A percentile compares a stretch with the other conserved stretches of the same genome.
Conservation (phyloP, 73 alveolate genomes). For the Paraurostyla sp. region DNA sequence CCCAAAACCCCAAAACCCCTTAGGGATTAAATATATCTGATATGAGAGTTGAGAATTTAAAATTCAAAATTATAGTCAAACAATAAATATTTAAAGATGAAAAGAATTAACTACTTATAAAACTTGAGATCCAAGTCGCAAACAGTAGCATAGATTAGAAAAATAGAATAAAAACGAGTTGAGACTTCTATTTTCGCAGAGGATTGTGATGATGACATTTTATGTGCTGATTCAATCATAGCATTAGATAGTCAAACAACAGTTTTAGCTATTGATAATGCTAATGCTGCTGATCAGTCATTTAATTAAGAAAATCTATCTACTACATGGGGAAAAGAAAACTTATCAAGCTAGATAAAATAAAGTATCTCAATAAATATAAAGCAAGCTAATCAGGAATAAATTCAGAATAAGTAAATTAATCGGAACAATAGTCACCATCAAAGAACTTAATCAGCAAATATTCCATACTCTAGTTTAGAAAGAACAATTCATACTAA, state of each 20-base stretch:
- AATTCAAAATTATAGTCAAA: not conserved
- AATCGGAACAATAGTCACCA: too few species aligned
- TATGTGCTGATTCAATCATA: not conserved
- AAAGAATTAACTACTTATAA: slow-evolving; percentile 11
- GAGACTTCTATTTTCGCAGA: slow-evolving; percentile 8
- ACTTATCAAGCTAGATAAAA: not conserved
- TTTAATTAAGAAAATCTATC: slow-evolving; percentile 23
- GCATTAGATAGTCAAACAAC: not conserved
- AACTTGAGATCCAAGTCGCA: not conserved
- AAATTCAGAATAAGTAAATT: too few species aligned
- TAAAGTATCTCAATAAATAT: too few species aligned
- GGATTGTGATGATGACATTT: slow-evolving; percentile 8
- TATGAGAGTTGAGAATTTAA: too few species aligned
- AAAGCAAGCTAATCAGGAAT: too few species aligned
- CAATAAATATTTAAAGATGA: slow-evolving; percentile 27
- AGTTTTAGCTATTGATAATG: too few species aligned
- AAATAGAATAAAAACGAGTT: slow-evolving; percentile 32
- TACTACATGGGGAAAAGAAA: slow-evolving; percentile 44
- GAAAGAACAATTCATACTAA: not conserved
- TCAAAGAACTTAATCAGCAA: slow-evolving; percentile 13
- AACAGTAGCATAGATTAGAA: not conserved
- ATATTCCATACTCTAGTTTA: not conserved
- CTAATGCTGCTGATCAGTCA: not conserved
- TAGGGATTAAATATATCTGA: too few species aligned
- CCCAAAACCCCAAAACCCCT: slow-evolving; percentile 1